Base-by-base conservation (phyloP, 2,329 filamentous ascomycete species). In the Aspergillus vadensis region DNA sequence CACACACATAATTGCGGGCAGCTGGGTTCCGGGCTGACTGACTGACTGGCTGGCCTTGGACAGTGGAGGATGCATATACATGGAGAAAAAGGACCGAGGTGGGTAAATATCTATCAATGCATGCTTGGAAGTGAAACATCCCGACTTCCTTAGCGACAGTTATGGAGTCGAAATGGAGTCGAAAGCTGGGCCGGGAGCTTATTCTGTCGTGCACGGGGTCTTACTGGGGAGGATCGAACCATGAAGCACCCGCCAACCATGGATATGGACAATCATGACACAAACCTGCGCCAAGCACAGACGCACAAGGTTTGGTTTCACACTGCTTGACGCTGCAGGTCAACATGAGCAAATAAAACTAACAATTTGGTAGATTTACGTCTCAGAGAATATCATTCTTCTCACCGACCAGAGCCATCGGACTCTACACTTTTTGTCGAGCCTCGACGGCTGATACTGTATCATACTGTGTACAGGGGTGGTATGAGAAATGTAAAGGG, bases 141-240 rank as follows among this genome's bases (percentile, higher is more conserved):
- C 51, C 38, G 30, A 43, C 53, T 44, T 14, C 39, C 53, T 21
- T 55, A 55, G 36, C 41, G 21, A 50, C 25, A 32, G 47, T 50
- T 50, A 30, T 17, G 25, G 25, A 32, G 47, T 30, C n/a, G 12
- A 21, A 27, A 32, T 55, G 53, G 53, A 55, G 53, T 36, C 25
- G 53, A 32, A 49, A 47, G 44, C 39, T 55, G 53, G 53, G 41
- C 53, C 53, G 53, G 53, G 53, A 55, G 53, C 53, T 55, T 55
- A 55, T 47, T 55, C 53, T 55, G 53, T 47, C 25, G 53, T 55
- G 53, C 53, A 55, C 53, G 53, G 53, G 52, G 53, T 36, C 53
- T 50, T 14, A 6, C 25, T 32, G 25, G 47, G 25, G 30, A 47
- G 19, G 27, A 55, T 47, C 43, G 19, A 55, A 43, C 53, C 53